phyloP scores from a whole-genome alignment of 345 rosid genomes.

The Noccaea bulbosa region DNA sequence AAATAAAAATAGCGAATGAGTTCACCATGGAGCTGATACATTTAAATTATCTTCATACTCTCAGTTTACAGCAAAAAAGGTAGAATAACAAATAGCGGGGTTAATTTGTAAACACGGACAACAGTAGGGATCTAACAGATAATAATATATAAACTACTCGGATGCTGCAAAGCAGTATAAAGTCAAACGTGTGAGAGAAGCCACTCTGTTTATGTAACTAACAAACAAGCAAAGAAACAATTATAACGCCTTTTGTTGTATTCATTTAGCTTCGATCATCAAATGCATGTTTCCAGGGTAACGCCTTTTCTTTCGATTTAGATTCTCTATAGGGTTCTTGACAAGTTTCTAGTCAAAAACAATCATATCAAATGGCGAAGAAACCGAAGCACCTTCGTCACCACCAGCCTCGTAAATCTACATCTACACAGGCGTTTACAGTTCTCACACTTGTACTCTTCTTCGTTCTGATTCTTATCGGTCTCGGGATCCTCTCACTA shows the following conservation, averaged over 20 bases:
- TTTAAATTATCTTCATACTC: background rate
- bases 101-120: background rate
- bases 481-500: slow-evolving; percentile 65
- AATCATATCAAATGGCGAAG: slow-evolving; percentile 48
- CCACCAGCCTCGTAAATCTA: slow-evolving; percentile 56
- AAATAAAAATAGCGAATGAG: background rate
- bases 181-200: slow-evolving; percentile 2
- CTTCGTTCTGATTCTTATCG: slow-evolving; percentile 63
- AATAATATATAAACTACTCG: background rate
- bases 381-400: slow-evolving; percentile 61
- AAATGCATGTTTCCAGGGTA: slow-evolving; percentile 24
- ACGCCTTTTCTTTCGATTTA: slow-evolving; percentile 9
- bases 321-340: slow-evolving; percentile 13
- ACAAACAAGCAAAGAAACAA: background rate
- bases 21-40: background rate
- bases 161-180: background rate
- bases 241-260: no score
- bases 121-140: background rate
- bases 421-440: slow-evolving; percentile 51
- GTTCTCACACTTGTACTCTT: slow-evolving; percentile 57
- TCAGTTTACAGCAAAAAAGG: background rate
- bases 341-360: background rate
- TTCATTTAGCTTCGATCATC: slow-evolving; percentile 2
- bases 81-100: background rate
- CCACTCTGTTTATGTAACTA: slow-evolving; percentile 25